Evolutionary conservation across 208 protist genomes (phyloP).

Genomic region (Crithidia expoeki): DNA sequence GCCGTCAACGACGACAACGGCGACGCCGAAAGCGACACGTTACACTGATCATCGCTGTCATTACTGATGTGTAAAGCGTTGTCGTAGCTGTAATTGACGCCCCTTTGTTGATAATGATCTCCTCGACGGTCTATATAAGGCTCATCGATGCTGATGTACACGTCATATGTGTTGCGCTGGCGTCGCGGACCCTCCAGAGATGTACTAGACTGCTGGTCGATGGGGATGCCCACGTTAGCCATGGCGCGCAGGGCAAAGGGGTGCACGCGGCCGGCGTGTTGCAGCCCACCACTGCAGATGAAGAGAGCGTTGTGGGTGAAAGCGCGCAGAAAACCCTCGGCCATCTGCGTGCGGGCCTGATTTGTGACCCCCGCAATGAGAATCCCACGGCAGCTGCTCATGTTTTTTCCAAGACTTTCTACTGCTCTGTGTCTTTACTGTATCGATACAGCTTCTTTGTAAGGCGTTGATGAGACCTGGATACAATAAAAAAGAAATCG

Average conservation of each 20-base stretch:
- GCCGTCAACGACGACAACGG: neutral
- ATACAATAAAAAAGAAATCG: no score
- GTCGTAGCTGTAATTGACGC: neutral
- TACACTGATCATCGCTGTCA: no score
- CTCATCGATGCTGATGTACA: conserved; percentile 82
- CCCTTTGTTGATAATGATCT: conserved; percentile 44
- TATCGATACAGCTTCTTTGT: neutral
- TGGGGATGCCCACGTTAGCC: conserved; percentile 57
- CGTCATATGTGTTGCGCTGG: conserved; percentile 81
- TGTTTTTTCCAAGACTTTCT: no score
- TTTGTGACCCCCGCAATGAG: conserved; percentile 80
- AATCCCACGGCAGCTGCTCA: conserved; percentile 79
- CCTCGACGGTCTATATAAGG: conserved; percentile 44
- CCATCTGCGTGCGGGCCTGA: conserved; percentile 83
- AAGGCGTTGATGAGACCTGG: no score
- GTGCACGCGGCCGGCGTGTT: conserved; percentile 57
- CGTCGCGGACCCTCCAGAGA: conserved; percentile 62
- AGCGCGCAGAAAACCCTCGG: conserved; percentile 71
- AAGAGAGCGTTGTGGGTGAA: conserved; percentile 62
- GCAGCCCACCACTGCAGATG: conserved; percentile 73
- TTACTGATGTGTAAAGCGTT: no score
- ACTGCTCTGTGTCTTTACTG: neutral
- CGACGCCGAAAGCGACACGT: neutral
- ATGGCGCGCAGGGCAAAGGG: conserved; percentile 68
- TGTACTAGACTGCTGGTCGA: conserved; percentile 48